These are phyloP conservation scores for Trametes sp. DNA, from an alignment of 1,284 basidiomycete species.

Conservation along the genomic window DNA sequence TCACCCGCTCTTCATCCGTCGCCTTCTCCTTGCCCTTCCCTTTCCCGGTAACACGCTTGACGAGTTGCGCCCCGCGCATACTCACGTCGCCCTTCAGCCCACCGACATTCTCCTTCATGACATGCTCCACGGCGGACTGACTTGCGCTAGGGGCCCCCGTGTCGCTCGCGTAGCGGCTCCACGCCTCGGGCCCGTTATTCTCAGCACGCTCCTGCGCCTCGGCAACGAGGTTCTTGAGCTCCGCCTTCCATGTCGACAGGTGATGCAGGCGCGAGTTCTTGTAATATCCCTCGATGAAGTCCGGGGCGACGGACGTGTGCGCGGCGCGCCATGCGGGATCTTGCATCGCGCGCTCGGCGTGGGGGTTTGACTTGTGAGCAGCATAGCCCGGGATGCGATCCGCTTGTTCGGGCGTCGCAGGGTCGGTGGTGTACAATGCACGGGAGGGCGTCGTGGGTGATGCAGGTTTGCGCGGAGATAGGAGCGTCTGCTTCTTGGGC, in stretches of 20 bases:
- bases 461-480: constrained; percentile 27
- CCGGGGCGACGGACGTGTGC: constrained; percentile 87
- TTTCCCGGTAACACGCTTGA: constrained; percentile 60
- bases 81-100: constrained; percentile 50
- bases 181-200: constrained; percentile 42
- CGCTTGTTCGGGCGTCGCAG: constrained; percentile 49
- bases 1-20: constrained; percentile 61
- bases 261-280: constrained; percentile 93
- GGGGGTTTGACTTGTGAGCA: constrained; percentile 66
- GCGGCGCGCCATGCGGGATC: constrained; percentile 85
- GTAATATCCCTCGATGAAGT: constrained; percentile 92
- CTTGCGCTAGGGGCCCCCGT: constrained; percentile 37
- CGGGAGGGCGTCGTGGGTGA: constrained; percentile 15
- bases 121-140: constrained; percentile 32
- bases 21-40: constrained; percentile 59
- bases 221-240: constrained; percentile 83
- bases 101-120: constrained; percentile 38
- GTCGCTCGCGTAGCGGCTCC: constrained; percentile 3
- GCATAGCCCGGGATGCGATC: constrained; percentile 68
- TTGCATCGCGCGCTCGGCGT: constrained; percentile 80
- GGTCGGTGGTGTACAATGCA: constrained; percentile 48
- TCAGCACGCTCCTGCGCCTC: constrained; percentile 81
- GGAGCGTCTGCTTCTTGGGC: constrained; percentile 24
- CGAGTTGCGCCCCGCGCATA: constrained; percentile 65
- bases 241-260: constrained; percentile 92